These are phyloP conservation scores for Pinus albicaulis DNA, from an alignment of 75 land plant species.

Conservation along the genomic window DNA sequence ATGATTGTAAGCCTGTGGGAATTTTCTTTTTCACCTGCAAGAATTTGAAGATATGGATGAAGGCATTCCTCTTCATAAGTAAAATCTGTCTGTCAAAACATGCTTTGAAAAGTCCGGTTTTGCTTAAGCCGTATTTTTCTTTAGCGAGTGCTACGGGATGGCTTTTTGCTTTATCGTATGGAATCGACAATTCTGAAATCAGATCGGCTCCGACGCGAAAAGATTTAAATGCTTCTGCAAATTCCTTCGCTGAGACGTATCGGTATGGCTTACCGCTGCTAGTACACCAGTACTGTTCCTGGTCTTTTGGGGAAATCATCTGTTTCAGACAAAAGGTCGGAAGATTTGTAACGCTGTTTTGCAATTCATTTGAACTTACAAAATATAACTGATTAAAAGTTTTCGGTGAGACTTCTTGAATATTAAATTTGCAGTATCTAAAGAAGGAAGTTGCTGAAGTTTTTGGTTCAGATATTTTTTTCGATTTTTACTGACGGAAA, in stretches of 20 bases:
- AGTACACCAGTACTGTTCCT: slow-evolving; percentile 51
- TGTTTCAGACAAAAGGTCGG: slow-evolving; percentile 3
- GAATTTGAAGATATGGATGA: slow-evolving; percentile 34
- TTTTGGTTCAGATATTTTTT: too few species aligned
- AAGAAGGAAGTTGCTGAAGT: too few species aligned
- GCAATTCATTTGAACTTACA: too few species aligned
- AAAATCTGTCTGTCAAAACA: slow-evolving; percentile 25
- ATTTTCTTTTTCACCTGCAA: slow-evolving; percentile 5
- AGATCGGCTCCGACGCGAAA: slow-evolving; percentile 33
- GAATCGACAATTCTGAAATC: slow-evolving; percentile 17
- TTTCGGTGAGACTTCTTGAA: too few species aligned
- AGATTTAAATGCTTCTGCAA: slow-evolving; percentile 37
- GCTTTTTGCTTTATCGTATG: slow-evolving; percentile 34
- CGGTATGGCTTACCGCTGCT: slow-evolving; percentile 20
- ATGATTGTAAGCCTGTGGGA: too few species aligned
- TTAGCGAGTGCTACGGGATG: slow-evolving; percentile 46
- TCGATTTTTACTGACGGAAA: too few species aligned
- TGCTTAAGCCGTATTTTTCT: slow-evolving; percentile 32
- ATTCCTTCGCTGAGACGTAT: slow-evolving; percentile 39
- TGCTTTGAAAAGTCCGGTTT: slow-evolving; percentile 33
- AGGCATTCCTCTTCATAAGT: slow-evolving; percentile 46
- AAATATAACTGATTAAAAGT: too few species aligned
- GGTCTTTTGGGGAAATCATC: slow-evolving; percentile 62
- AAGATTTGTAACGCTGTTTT: too few species aligned
- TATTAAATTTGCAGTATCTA: too few species aligned